A percentile compares a stretch with the other conserved stretches of the same genome.
Conservation (phyloP, 805 yeast genomes). For the Zygosaccharomyces gambellarensis region DNA sequence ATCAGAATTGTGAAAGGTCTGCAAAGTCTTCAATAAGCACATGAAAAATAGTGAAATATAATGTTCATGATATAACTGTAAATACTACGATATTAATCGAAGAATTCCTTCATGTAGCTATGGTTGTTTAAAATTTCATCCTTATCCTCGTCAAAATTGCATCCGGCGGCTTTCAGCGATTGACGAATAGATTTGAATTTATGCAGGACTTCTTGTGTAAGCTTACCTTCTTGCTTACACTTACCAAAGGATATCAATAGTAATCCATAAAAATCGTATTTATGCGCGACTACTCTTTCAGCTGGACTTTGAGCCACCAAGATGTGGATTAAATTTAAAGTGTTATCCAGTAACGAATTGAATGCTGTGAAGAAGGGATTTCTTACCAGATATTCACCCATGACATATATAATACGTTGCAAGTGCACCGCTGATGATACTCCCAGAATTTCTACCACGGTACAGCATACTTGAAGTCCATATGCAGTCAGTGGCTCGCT, state of each 20-base stretch:
- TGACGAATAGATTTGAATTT: conserved; percentile 1
- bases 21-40: conserved; percentile 27
- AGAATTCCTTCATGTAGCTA: conserved; percentile 7
- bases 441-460: conserved; percentile 8
- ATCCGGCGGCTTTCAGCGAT: conserved; percentile 13
- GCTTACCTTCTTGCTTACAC: conserved; percentile 25
- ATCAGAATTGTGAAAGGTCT: conserved; percentile 67
- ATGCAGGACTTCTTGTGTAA: conserved; percentile 3
- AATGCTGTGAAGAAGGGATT: conserved; percentile 28
- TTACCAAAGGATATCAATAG: conserved; percentile 21
- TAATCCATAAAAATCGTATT: conserved; percentile 25
- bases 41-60: neutral
- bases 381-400: conserved; percentile 29
- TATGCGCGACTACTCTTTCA: conserved; percentile 24
- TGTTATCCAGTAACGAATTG: conserved; percentile 12
- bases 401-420: conserved; percentile 24
- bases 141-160: conserved; percentile 11
- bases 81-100: conserved; percentile 2
- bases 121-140: conserved; percentile 3
- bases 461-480: conserved; percentile 7
- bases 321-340: conserved; percentile 10
- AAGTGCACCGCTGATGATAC: conserved; percentile 14
- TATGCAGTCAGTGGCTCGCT: conserved; percentile 19
- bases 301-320: conserved; percentile 14
- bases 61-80: conserved; percentile 6